Percentiles rank a stretch among this genome's conserved stretches.
These are phyloP conservation scores for Trichoderma brevicompactum DNA, from an alignment of 2,329 filamentous ascomycete species.

Conservation along the genomic window DNA sequence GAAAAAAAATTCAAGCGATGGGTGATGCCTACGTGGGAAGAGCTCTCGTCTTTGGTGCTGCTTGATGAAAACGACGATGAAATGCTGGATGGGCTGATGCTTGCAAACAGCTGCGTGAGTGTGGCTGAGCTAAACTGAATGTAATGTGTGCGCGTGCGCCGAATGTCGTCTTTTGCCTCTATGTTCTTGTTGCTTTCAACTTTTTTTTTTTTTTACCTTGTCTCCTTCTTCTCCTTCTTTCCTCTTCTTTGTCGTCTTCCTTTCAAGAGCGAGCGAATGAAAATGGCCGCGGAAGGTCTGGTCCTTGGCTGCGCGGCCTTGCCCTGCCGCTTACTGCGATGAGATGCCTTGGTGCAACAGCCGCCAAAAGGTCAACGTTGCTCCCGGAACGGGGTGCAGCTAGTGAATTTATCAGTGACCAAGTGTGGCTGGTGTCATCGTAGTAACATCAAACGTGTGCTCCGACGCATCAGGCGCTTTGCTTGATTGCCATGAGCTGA, in stretches of 20 bases:
- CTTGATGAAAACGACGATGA: constrained; percentile 24
- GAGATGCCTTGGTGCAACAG: neutral
- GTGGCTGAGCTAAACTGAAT: constrained; percentile 20
- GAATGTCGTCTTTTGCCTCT: neutral
- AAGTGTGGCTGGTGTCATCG: constrained; percentile 22
- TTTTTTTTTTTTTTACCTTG: neutral
- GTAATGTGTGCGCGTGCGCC: neutral
- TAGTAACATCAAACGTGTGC: constrained; percentile 21
- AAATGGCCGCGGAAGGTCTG: constrained; percentile 13
- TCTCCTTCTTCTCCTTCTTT: neutral
- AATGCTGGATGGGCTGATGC: constrained; percentile 11
- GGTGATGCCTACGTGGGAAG: neutral
- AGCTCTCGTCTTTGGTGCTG: constrained; percentile 7
- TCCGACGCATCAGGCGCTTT: constrained; percentile 11
- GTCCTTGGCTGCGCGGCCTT: neutral
- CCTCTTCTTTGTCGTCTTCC: neutral
- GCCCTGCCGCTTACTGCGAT: constrained; percentile 9
- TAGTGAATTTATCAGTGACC: neutral
- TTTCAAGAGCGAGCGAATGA: constrained; percentile 27
- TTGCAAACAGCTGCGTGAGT: constrained; percentile 12
- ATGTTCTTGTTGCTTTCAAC: neutral
- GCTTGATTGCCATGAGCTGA: constrained; percentile 23
- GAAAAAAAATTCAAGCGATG: neutral
- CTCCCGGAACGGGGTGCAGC: constrained; percentile 23
- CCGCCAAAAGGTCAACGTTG: constrained; percentile 12